Percentiles rank a stretch among this genome's conserved stretches.
phyloP scores from a whole-genome alignment of 306 rosid species.

The Rubus parviflorus region DNA sequence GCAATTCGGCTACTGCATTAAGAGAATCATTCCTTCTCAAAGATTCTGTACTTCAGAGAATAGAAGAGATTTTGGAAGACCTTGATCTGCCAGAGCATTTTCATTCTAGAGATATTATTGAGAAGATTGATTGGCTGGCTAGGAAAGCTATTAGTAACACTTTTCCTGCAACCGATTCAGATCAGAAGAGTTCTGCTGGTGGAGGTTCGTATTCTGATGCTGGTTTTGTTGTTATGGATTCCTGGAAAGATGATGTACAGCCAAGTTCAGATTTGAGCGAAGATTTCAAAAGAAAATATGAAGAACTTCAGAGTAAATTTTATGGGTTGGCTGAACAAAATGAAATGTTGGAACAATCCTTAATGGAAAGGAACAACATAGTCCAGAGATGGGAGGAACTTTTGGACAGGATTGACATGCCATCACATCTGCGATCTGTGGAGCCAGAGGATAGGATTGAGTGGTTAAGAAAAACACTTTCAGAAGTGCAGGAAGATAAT shows the following conservation, averaged over 20 bases:
- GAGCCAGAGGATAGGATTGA: constrained; percentile 84
- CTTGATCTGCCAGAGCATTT: constrained; percentile 96
- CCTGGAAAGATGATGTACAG: constrained; percentile 75
- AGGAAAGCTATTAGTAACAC: constrained; percentile 61
- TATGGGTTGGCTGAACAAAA: constrained; percentile 93
- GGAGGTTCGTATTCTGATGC: constrained; percentile 79
- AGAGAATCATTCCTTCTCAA: constrained; percentile 97
- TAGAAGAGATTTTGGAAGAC: constrained; percentile 95
- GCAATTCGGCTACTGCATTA: constrained; percentile 91
- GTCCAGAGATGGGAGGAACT: constrained; percentile 95
- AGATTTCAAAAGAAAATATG: constrained; percentile 62
- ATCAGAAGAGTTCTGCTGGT: constrained; percentile 65
- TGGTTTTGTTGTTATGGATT: constrained; percentile 64
- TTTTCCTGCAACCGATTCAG: constrained; percentile 64
- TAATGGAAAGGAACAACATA: constrained; percentile 83
- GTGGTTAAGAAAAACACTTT: constrained; percentile 71
- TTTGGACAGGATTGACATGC: constrained; percentile 77
- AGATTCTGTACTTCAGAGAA: constrained; percentile 95
- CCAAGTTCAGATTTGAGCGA: constrained; percentile 52
- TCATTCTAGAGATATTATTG: constrained; percentile 88
- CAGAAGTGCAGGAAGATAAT: constrained; percentile 62
- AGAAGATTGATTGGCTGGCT: constrained; percentile 95
- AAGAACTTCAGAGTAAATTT: constrained; percentile 77
- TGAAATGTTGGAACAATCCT: constrained; percentile 96
- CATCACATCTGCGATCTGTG: constrained; percentile 68